Base-by-base conservation (phyloP, 495 filamentous ascomycete genomes). In the Aspergillus baeticus region DNA sequence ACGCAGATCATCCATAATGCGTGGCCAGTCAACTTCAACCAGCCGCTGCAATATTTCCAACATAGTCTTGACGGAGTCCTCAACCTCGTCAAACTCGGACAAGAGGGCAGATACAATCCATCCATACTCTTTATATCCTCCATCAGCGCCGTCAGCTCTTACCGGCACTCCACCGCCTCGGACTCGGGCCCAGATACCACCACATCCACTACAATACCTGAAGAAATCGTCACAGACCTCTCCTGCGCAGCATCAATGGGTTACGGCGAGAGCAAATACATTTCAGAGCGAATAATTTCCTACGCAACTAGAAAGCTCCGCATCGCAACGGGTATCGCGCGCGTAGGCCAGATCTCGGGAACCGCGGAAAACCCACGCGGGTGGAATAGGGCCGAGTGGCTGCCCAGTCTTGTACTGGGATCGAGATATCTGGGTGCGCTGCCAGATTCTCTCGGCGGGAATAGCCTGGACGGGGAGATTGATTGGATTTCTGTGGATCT, bases 331-430 rank as follows among this genome's bases (percentile, higher is more conserved):
- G 67, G 66, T 1, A 65, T 84, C 6, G 66, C 75, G 34, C 77
- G 85, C 0, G 74, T 85, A 1, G 83, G 84, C 0, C 84, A 87
- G 59, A 75, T 87, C 38, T 77, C 64, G 0, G 84, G 84, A 29
- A 29, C 26, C 3, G 0, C 72, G 82, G 3, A 36, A 55, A 4
- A 45, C 23, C 0, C 17, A 17, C 8, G 17, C 43, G 6, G 67
- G 72, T 77, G 72, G 74, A 77, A 69, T 41, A 51, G 55, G 23
- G n/a, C 43, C 0, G 72, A 77, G 39, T 77, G 71, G 70, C 33
- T 73, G 17, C 68, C 70, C 0, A 67, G 26, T 29, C 26, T 29
- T 8, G 26, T 29, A 8, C 26, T 29, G 3, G 26, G 26, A 4
- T 29, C 26, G 26, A 29, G 26, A 8, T 4, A 4, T 29, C 26